Evolutionary conservation across 345 rosid genomes (phyloP), one percentile per base, ranked within the genome.

Genomic region (Lagerstroemia speciosa): DNA sequence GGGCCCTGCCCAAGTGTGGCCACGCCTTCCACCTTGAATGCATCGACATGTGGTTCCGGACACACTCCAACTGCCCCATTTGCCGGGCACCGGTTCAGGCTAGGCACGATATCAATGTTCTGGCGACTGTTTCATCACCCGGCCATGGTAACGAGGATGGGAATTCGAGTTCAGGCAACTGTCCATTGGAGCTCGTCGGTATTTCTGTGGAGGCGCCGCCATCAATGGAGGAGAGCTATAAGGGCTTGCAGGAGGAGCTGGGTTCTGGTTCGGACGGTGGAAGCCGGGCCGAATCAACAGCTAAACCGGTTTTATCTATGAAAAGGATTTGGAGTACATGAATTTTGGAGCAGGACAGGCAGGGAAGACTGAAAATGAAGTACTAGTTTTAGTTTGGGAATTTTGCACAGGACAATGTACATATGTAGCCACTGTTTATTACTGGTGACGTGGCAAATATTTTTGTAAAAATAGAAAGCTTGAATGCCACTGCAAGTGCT

Each of bases 21-120:
- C 98, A 93, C 67, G 70, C 77, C 41, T 93, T 93, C 69, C 98
- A 93, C 63, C 83, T 79, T 1, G 94, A 82, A 15, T 93, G 97
- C 71, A 89, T 91, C 69, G 97, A 91, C 60, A 79, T 80, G 83
- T 93, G 98, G 97, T 89, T 93, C 69, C 77, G 73, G 33, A 81
- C 90, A 16, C 90, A 86, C 69, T 82, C 89, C 22, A 90, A 78
- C 27, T 93, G 97, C 69, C 98, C 97, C 5, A 78, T 91, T 62
- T 93, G 98, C 70, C 83, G 98, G 63, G 82, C 83, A 15, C 86
- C 94, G 48, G 90, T 91, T 27, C 85, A 79, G 69, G 40, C 64
- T 32, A 15, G 60, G 19, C 15, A 32, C 66, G 55, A 16, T 38
- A 0, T 34, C 65, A 20, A 29, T 33, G 78, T 55, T 38, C 65